phyloP scores from a whole-genome alignment of 192 early-diverging fungal genomes.

The Backusella mclennaniae region DNA sequence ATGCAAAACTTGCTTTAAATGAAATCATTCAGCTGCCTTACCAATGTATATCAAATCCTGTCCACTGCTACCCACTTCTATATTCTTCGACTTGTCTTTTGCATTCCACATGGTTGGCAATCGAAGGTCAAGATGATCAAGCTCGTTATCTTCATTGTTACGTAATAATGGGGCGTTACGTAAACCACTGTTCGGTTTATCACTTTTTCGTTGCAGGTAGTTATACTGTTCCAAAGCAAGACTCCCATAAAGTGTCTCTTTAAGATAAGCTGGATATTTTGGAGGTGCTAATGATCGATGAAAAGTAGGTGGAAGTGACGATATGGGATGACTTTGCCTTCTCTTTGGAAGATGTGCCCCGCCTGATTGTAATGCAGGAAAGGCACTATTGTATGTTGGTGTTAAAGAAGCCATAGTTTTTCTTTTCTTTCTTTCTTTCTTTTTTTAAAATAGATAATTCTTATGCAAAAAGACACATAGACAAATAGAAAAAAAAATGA shows the following conservation, averaged over 20 bases:
- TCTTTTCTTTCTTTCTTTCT: neutral
- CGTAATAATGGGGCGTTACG: neutral
- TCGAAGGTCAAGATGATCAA: conserved; percentile 18
- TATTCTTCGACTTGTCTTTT: conserved; percentile 52
- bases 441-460: neutral
- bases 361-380: conserved; percentile 26
- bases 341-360: neutral
- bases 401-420: neutral
- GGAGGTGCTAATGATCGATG: conserved; percentile 21
- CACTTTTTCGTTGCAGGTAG: conserved; percentile 6
- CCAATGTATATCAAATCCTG: conserved; percentile 53
- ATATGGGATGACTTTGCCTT: conserved; percentile 2
- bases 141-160: neutral
- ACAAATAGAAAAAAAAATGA: neutral
- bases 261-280: conserved; percentile 27
- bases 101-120: conserved; percentile 61
- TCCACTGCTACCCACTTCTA: conserved; percentile 42
- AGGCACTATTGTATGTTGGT: conserved; percentile 25
- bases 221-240: conserved; percentile 28
- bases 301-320: neutral
- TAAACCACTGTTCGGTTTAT: neutral
- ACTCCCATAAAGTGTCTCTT: conserved; percentile 21
- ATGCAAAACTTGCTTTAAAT: neutral
- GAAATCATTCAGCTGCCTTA: conserved; percentile 13
- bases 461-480: neutral